Evolutionary conservation across 2,329 filamentous ascomycete genomes (phyloP).

Genomic region (Trichoderma simmonsii): DNA sequence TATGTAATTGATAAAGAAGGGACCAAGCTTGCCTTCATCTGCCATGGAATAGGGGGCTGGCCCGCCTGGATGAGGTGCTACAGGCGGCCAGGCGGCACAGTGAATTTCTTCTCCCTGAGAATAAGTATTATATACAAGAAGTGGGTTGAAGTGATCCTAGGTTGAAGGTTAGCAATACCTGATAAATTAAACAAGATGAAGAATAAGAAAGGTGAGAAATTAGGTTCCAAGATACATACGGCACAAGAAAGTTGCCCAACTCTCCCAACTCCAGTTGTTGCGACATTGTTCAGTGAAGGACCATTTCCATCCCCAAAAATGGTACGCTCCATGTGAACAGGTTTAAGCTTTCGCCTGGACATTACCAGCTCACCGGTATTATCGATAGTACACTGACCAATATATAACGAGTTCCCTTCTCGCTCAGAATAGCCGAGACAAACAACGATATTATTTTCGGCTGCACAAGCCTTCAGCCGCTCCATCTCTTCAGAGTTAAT

Average conservation of each 20-base stretch:
- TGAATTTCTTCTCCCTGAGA: not conserved
- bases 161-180: not conserved
- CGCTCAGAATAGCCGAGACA: not conserved
- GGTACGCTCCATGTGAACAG: not conserved
- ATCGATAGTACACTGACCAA: not conserved
- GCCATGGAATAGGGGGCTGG: not conserved
- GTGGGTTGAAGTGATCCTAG: not conserved
- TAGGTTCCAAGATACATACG: not conserved
- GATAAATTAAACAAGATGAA: not conserved
- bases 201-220: not conserved
- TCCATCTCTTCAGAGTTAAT: not conserved
- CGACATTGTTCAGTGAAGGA: not conserved
- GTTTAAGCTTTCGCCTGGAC: not conserved
- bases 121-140: not conserved
- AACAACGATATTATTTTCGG: not conserved
- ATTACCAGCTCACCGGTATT: not conserved
- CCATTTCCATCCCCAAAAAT: not conserved
- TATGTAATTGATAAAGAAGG: not conserved
- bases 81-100: not conserved
- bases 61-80: not conserved
- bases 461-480: not conserved
- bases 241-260: not conserved
- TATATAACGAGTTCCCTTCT: not conserved
- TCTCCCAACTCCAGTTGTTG: not conserved
- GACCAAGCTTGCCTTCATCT: not conserved